A percentile compares a stretch with the other conserved stretches of the same genome.
phyloP scores from a whole-genome alignment of 345 rosid genomes.

The Laguncularia racemosa region DNA sequence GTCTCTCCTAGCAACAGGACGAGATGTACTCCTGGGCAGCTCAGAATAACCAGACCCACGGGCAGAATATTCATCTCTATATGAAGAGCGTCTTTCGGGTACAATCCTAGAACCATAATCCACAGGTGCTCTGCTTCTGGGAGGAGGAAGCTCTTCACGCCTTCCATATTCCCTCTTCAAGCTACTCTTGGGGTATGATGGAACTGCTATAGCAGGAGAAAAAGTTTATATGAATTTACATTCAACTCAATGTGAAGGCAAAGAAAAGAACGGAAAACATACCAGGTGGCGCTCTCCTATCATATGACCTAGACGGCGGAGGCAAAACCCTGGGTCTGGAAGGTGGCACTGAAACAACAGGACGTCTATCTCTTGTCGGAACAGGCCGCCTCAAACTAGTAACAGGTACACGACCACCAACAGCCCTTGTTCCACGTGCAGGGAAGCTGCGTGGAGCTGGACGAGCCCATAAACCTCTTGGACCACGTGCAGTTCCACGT shows the following conservation, averaged over 20 bases:
- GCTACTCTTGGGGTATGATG: slow-evolving; percentile 67
- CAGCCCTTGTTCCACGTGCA: slow-evolving; percentile 36
- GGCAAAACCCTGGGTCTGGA: slow-evolving; percentile 66
- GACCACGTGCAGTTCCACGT: slow-evolving; percentile 49
- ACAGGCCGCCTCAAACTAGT: slow-evolving; percentile 48
- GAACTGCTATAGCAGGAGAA: slow-evolving; percentile 34
- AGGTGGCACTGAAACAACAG: slow-evolving; percentile 59
- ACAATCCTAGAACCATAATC: slow-evolving; percentile 72
- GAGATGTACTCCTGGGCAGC: slow-evolving; percentile 58
- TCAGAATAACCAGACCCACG: slow-evolving; percentile 73
- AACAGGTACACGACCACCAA: slow-evolving; percentile 45
- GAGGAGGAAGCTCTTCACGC: slow-evolving; percentile 78
- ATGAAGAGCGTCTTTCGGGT: slow-evolving; percentile 65
- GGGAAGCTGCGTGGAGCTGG: slow-evolving; percentile 43
- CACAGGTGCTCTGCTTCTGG: slow-evolving; percentile 61
- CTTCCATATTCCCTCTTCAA: slow-evolving; percentile 75
- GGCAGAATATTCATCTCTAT: slow-evolving; percentile 71
- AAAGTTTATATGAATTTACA: background rate
- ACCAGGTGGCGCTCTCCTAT: slow-evolving; percentile 75
- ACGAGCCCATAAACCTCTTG: slow-evolving; percentile 63
- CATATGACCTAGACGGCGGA: slow-evolving; percentile 71
- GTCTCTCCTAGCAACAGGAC: slow-evolving; percentile 66
- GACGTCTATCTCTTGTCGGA: slow-evolving; percentile 64
- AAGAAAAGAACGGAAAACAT: slow-evolving; percentile 9
- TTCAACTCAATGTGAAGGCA: background rate